Evolutionary conservation across 2,329 filamentous ascomycete species (phyloP).

Genomic region (Alternaria sp.): DNA sequence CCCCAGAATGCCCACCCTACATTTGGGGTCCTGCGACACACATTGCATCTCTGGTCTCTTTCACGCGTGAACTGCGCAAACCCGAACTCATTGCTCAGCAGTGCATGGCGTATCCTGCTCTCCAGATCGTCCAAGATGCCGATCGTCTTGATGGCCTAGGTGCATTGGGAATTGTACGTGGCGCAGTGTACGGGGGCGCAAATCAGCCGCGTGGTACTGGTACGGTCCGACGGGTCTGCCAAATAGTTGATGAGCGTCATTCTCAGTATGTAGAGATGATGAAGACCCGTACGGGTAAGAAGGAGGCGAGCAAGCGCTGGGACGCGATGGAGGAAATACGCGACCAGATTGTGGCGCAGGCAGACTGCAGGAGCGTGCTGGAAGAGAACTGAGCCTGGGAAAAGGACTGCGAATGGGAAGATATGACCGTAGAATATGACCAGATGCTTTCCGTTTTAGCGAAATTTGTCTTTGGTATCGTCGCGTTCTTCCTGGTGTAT

Average conservation of each 20-base stretch:
- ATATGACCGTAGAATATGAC: fast-evolving
- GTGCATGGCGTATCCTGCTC: constrained; percentile 65
- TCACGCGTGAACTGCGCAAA: constrained; percentile 71
- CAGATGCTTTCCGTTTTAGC: not conserved
- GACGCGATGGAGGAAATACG: constrained; percentile 17
- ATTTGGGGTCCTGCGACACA: constrained; percentile 72
- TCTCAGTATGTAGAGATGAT: constrained; percentile 15
- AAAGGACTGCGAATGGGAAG: not conserved
- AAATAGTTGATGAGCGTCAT: constrained; percentile 17
- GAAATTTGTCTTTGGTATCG: not conserved
- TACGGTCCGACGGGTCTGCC: constrained; percentile 31
- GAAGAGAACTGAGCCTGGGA: not conserved
- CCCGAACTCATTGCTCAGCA: constrained; percentile 61
- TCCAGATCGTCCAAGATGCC: constrained; percentile 86
- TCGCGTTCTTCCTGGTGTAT: not conserved
- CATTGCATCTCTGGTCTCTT: constrained; percentile 79
- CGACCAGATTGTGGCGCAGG: constrained; percentile 6
- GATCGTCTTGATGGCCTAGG: constrained; percentile 87
- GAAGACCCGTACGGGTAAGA: constrained; percentile 26
- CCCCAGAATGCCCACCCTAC: constrained; percentile 29
- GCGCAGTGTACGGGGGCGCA: not conserved
- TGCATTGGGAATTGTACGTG: constrained; percentile 59
- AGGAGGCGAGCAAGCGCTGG: constrained; percentile 21
- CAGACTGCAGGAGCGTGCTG: constrained; percentile 15
- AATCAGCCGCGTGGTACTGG: constrained; percentile 53